These are phyloP conservation scores for Sisymbrium irio DNA, from an alignment of 345 rosid species.

Conservation along the genomic window DNA sequence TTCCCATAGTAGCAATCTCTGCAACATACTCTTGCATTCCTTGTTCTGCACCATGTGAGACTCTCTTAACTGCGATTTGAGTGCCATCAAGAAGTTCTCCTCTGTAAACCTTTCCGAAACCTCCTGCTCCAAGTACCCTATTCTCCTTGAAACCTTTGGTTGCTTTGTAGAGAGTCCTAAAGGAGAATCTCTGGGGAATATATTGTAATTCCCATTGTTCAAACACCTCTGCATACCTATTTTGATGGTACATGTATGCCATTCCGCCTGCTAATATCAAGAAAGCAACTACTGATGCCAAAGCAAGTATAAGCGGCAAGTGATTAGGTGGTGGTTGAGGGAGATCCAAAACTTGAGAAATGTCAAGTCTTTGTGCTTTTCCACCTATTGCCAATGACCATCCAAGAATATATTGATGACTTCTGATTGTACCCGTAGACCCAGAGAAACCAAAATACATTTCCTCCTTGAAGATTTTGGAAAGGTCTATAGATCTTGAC, in stretches of 20 bases:
- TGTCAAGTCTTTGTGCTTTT: background rate
- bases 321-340: background rate
- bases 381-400: background rate
- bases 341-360: background rate
- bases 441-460: background rate
- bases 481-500: background rate
- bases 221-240: background rate
- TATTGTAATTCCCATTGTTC: slow-evolving; percentile 21
- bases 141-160: slow-evolving; percentile 31
- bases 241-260: background rate
- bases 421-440: background rate
- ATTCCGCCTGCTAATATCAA: background rate
- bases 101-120: slow-evolving; percentile 9
- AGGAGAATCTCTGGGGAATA: slow-evolving; percentile 31
- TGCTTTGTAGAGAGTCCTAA: slow-evolving; percentile 25
- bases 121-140: slow-evolving; percentile 32
- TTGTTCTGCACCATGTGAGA: background rate
- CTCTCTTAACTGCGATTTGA: background rate
- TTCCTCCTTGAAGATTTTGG: background rate
- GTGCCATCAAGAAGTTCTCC: background rate
- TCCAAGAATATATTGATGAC: background rate
- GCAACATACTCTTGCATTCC: background rate
- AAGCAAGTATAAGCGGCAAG: background rate
- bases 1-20: background rate
- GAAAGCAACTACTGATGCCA: background rate